phyloP scores from a whole-genome alignment of 228 moss, liverwort and hornwort genomes.

The Sphagnum magellanicum region DNA sequence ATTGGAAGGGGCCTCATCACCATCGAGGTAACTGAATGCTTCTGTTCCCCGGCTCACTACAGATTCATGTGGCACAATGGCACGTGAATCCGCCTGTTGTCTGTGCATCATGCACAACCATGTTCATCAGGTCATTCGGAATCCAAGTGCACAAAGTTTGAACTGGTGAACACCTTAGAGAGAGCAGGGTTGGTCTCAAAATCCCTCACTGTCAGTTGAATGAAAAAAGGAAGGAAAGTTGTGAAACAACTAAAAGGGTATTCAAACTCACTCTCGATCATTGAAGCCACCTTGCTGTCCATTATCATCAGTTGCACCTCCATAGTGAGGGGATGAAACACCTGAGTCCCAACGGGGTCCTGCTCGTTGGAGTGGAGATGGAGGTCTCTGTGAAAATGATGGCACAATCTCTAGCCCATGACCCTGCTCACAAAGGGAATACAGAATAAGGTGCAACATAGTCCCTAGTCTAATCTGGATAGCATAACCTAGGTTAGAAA shows the following conservation, averaged over 20 bases:
- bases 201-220: too few species aligned
- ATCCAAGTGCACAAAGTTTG: too few species aligned
- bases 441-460: background rate
- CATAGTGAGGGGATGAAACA: slow-evolving; percentile 54
- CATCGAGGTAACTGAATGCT: slow-evolving; percentile 35
- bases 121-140: too few species aligned
- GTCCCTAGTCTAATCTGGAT: too few species aligned
- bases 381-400: slow-evolving; percentile 53
- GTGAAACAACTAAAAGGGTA: too few species aligned
- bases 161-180: too few species aligned
- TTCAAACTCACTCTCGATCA: slow-evolving; percentile 31
- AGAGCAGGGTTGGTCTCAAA: too few species aligned
- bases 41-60: slow-evolving; percentile 35
- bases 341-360: slow-evolving; percentile 60
- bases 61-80: slow-evolving; percentile 32
- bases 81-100: slow-evolving; percentile 27
- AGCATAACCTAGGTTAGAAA: too few species aligned
- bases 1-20: slow-evolving; percentile 29
- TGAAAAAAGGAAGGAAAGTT: too few species aligned
- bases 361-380: slow-evolving; percentile 61
- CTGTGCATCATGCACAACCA: slow-evolving; percentile 5
- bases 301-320: slow-evolving; percentile 37
- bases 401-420: slow-evolving; percentile 91
- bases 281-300: slow-evolving; percentile 33
- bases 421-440: slow-evolving; percentile 25